Conservation (phyloP, 2,329 filamentous ascomycete genomes). For the Fusarium clavum region DNA sequence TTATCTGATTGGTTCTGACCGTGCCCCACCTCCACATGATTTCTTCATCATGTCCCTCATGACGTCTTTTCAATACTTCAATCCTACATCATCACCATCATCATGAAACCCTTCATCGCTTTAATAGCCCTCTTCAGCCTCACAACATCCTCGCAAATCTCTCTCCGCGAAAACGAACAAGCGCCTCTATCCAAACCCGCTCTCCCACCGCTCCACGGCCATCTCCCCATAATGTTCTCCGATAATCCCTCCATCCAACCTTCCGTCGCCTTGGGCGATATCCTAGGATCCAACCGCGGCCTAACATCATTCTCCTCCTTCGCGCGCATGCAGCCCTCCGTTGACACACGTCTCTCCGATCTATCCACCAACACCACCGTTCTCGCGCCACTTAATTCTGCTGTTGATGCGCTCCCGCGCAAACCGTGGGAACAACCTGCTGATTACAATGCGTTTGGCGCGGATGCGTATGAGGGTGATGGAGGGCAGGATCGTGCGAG, state of each 20-base stretch:
- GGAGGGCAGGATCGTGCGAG: slow-evolving; percentile 81
- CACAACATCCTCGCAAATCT: slow-evolving; percentile 14
- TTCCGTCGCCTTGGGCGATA: slow-evolving; percentile 80
- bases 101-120: slow-evolving; percentile 40
- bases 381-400: slow-evolving; percentile 86
- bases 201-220: slow-evolving; percentile 32
- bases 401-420: slow-evolving; percentile 78
- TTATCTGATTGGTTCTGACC: not conserved
- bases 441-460: slow-evolving; percentile 76
- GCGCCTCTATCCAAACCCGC: not conserved
- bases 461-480: slow-evolving; percentile 78
- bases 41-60: slow-evolving; percentile 14
- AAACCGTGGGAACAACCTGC: slow-evolving; percentile 87
- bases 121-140: slow-evolving; percentile 34
- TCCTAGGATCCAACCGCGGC: slow-evolving; percentile 80
- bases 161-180: slow-evolving; percentile 19
- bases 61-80: slow-evolving; percentile 26
- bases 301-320: slow-evolving; percentile 89
- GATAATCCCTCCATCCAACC: slow-evolving; percentile 51
- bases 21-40: slow-evolving; percentile 2
- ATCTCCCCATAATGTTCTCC: slow-evolving; percentile 46
- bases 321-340: slow-evolving; percentile 77
- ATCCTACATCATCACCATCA: slow-evolving; percentile 7
- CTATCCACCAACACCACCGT: slow-evolving; percentile 79
- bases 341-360: slow-evolving; percentile 76